Percentiles rank a stretch among this genome's conserved stretches.
These are phyloP conservation scores for Evernia prunastri DNA, from an alignment of 495 filamentous ascomycete species.

Conservation along the genomic window DNA sequence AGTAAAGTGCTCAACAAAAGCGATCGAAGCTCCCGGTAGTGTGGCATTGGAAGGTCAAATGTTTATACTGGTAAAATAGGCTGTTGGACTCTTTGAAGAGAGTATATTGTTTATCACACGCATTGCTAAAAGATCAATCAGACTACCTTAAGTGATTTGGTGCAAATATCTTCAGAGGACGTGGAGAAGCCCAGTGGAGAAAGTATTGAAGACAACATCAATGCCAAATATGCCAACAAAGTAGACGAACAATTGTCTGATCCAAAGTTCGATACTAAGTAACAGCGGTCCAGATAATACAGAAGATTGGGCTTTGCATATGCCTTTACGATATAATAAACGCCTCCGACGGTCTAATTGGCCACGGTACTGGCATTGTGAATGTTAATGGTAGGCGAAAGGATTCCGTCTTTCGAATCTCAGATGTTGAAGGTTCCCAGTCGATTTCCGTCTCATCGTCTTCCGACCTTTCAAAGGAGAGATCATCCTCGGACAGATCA, in stretches of 20 bases:
- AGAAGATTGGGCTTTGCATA: constrained; percentile 85
- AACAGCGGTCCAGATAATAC: constrained; percentile 45
- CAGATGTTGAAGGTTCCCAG: constrained; percentile 37
- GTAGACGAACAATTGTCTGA: constrained; percentile 35
- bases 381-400: constrained; percentile 72
- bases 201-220: constrained; percentile 89
- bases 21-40: background rate
- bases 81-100: background rate
- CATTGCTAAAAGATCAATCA: background rate
- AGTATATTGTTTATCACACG: background rate
- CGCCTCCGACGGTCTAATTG: constrained; percentile 85
- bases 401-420: background rate
- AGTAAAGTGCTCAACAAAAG: background rate
- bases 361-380: constrained; percentile 79
- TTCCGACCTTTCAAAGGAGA: constrained; percentile 94
- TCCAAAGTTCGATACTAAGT: background rate
- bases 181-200: constrained; percentile 70
- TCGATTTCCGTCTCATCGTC: constrained; percentile 86
- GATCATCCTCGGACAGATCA: constrained; percentile 75
- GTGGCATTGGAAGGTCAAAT: background rate
- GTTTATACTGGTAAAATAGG: constrained; percentile 12
- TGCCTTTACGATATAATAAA: constrained; percentile 81
- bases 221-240: constrained; percentile 92
- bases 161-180: constrained; percentile 81
- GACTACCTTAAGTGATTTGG: constrained; percentile 76